Base-by-base conservation (phyloP, 495 filamentous ascomycete genomes). In the Neurospora sp. region DNA sequence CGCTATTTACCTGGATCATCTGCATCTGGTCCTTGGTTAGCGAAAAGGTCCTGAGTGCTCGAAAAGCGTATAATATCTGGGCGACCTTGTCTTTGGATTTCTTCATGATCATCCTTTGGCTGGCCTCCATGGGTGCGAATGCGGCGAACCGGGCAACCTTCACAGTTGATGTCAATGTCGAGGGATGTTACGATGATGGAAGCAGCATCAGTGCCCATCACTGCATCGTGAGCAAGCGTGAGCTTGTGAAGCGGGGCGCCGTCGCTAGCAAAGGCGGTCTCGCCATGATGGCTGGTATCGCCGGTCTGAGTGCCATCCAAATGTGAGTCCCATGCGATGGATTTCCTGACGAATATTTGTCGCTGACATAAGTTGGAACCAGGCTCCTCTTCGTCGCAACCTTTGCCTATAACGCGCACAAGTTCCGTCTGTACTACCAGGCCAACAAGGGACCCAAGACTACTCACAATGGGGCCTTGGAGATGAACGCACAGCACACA, bases 31-130 rank as follows among this genome's bases (percentile, higher is more conserved):
- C 76, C 20, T 74, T 87, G 72, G 75, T 85, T 6, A 75, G 81
- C 3, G 84, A 86, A 73, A 84, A 83, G 40, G 78, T 83, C 8
- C 18, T 78, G 6, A 74, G 76, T 10, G 83, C 82, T 23, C 78
- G 74, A 18, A 49, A 74, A 1, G 78, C 75, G 10, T 86, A 86
- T 74, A 85, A 87, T 75, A 85, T 83, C 41, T 84, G 82, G 82
- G 84, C 85, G 18, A 72, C 85, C 37, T 78, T 87, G n/a, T 73
- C 80, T 5, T 78, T 87, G 16, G 84, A 87, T 73, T 74, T 79
- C 38, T 75, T 86, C 38, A 82, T 87, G 81, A 79, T 82, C 27
- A 74, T 87, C 76, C 78, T 87, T 39, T 87, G 84, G 84, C 77
- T 87, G 27, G 81, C 84, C 5, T 83, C 81, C n/a, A 79, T 87